Evolutionary conservation across 331 rosid genomes (phyloP), one percentile per base, ranked within the genome.

Genomic region (Rhamnella rubrinervis): DNA sequence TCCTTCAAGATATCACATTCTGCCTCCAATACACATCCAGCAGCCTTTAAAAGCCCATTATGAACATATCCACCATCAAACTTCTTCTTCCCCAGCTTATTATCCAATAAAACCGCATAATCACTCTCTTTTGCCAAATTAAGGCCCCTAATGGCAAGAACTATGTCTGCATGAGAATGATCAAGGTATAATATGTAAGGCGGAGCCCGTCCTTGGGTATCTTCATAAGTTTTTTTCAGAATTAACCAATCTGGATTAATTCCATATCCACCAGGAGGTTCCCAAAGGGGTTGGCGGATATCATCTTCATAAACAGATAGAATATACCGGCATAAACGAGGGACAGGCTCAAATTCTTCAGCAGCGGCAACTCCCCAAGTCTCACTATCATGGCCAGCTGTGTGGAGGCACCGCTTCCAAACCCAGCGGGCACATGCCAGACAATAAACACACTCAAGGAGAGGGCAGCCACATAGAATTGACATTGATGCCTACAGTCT

Each of bases 301-400:
- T 92, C 98, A 35, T 89, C 91, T 82, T 92, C 98, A 19, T 92
- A 92, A 44, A 85, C 98, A 15, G 98, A 77, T 31, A 92, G 82
- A 70, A 92, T 88, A 68, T 89, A 88, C 39, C 96, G 92, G 70
- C 98, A 92, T 59, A 92, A 81, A 77, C 93, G 98, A 60, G 98
- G 96, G 38, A 90, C 71, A 56, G 98, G 90, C 82, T 88, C 96
- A 4, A 92, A 92, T 71, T 92, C 98, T 68, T 89, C 98, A 2
- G 78, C 66, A 2, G 83, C 75, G 31, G 96, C 86, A 73, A 84
- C 51, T 35, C 98, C 93, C 98, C 98, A 92, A 66, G 82, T 86
- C 77, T 89, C 98, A 78, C 98, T 92, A 79, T 89, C 98, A 80
- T 92, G 96, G 51, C 96, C 98, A 62, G 98, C 96, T 39, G 96